Evolutionary conservation across 2,329 filamentous ascomycete genomes (phyloP), one percentile per base, ranked within the genome.

Genomic region (Sporothrix curviconia): DNA sequence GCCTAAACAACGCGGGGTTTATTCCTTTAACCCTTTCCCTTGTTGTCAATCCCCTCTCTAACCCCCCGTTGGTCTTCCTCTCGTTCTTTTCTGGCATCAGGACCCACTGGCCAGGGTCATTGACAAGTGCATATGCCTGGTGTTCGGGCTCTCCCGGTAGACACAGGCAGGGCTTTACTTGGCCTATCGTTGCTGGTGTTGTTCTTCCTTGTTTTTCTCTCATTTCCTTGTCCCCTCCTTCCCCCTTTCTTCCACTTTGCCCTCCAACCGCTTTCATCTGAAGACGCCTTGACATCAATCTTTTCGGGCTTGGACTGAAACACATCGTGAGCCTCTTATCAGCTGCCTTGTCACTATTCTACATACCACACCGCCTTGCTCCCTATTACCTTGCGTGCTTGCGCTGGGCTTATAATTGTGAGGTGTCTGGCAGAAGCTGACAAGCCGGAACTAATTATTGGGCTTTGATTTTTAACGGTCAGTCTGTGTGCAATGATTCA

Each of bases 61-160:
- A n/a, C 24, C 22, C 40, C 32, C 12, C 24, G 24, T 15, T 39
- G 8, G 12, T 32, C 40, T 28, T 28, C 22, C 40, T 24, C 30
- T 39, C 17, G 25, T 42, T 36, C 49, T 34, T n/a, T 34, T 24
- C 44, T 42, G 24, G 36, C 30, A 55, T 34, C 7, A 28, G 43
- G n/a, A 22, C n/a, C 36, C 37, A 50, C 51, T 25, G 28, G 50
- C 43, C 44, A 55, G 57, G 44, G 17, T 50, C 22, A 44, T 37
- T 46, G 51, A 39, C 54, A 57, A 57, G 49, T 37, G 54, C 30
- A 22, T 56, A 36, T 46, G 28, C 52, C 19, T 34, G 32, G 43
- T 40, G 19, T 37, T 47, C 58, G 55, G 58, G 50, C 58, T 49
- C 43, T 57, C 58, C 55, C 54, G 58, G 55, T 30, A 46, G 43